Evolutionary conservation across 768 basidiomycete species (phyloP), one percentile per base, ranked within the genome.

Genomic region (Russula vinacea): DNA sequence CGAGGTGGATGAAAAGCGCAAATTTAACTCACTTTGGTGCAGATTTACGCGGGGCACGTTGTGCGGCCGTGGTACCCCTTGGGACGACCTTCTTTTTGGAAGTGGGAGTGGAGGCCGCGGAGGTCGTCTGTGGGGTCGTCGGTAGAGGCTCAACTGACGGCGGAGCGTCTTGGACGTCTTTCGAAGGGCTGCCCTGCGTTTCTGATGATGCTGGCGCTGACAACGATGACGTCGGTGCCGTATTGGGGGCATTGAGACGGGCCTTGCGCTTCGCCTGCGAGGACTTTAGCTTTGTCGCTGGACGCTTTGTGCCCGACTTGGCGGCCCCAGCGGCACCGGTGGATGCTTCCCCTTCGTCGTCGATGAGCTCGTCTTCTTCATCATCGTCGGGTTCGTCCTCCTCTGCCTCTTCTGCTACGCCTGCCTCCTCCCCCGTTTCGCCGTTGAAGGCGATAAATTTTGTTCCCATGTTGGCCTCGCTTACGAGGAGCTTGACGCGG

Each of bases 291-390:
- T 51, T 64, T 19, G 58, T 33, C 40, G 29, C n/a, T 13, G 57
- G 62, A 55, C 79, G 75, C 44, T 74, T 64, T 49, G 77, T 70
- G 37, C 83, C 77, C 50, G 73, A 67, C 37, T 68, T 68, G 37
- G 73, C 58, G 58, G 74, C 45, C 5, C 58, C 72, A 22, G 75
- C 58, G 11, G 68, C 45, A 11, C 65, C 62, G 35, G 70, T 60
- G 42, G 62, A 57, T 0, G 60, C 54, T 5, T 72, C 79, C 50
- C 82, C 81, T 57, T 87, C 86, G 64, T 89, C 89, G 74, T 92
- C 89, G 68, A 90, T 86, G 68, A 91, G 82, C 69, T 92, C 89
- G 75, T 90, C 88, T 73, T 89, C 84, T 49, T 86, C 88, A 0
- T 82, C 82, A 37, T 88, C 87, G 9, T 83, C 86, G 13, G 82